phyloP scores from a whole-genome alignment of 2,329 filamentous ascomycete species.

The Ambrosiella beaveri region DNA sequence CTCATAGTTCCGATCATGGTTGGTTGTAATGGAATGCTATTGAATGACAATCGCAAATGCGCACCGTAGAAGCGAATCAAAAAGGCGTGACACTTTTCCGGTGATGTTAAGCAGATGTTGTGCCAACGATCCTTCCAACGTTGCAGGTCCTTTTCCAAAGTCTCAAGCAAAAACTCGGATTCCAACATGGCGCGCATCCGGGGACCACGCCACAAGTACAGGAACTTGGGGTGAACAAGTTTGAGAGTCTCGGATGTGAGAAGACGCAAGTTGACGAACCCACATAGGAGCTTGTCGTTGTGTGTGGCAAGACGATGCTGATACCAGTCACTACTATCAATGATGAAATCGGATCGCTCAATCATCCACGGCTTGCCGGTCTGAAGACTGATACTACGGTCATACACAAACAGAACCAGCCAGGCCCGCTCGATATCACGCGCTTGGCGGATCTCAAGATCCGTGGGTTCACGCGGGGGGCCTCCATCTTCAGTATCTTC shows the following conservation, averaged over 20 bases:
- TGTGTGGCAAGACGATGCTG: conserved; percentile 18
- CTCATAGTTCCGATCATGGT: conserved; percentile 16
- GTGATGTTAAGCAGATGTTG: conserved; percentile 11
- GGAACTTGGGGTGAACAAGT: conserved; percentile 14
- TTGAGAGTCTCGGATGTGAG: conserved; percentile 20
- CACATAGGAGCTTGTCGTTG: conserved; percentile 22
- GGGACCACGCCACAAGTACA: conserved; percentile 10
- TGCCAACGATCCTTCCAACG: conserved; percentile 16
- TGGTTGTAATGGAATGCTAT: conserved; percentile 21
- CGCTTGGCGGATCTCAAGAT: conserved; percentile 16
- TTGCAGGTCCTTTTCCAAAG: conserved; percentile 16
- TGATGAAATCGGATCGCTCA: conserved; percentile 22
- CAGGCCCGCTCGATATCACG: conserved; percentile 23
- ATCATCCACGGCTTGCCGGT: conserved; percentile 27
- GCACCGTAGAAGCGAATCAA: conserved; percentile 24
- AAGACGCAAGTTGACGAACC: conserved; percentile 22
- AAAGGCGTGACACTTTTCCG: conserved; percentile 20
- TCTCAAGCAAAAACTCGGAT: conserved; percentile 15
- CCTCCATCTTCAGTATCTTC: neutral
- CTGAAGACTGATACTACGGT: conserved; percentile 25
- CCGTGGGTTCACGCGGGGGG: neutral
- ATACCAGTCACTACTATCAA: conserved; percentile 22
- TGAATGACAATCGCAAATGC: conserved; percentile 22
- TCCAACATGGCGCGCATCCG: conserved; percentile 15
- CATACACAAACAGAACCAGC: conserved; percentile 24